Evolutionary conservation across 768 basidiomycete species (phyloP).

Genomic region (Tylopilus sp.): DNA sequence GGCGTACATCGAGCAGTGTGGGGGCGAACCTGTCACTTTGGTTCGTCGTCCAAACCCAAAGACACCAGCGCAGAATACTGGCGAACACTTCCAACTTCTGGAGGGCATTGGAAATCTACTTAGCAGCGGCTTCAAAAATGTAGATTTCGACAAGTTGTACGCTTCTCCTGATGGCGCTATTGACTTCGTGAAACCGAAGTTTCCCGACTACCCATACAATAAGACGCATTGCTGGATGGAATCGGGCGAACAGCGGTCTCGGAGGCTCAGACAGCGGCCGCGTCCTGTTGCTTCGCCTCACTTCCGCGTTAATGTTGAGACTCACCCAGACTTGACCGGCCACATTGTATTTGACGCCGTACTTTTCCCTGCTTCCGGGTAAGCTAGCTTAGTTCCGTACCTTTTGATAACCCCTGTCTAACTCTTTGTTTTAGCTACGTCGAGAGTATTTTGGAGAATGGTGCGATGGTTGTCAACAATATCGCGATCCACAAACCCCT

Average conservation of each 20-base stretch:
- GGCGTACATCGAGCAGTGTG: conserved; percentile 36
- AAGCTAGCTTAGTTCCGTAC: conserved; percentile 16
- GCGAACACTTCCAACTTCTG: conserved; percentile 32
- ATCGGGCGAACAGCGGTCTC: conserved; percentile 22
- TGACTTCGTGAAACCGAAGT: conserved; percentile 22
- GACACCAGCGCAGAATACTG: conserved; percentile 29
- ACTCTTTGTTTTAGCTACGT: conserved; percentile 15
- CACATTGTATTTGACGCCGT: conserved; percentile 44
- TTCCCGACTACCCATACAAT: conserved; percentile 32
- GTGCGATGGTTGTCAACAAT: conserved; percentile 29
- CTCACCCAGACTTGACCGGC: conserved; percentile 38
- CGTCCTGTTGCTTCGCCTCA: conserved; percentile 37
- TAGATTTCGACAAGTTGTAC: conserved; percentile 29
- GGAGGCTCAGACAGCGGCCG: conserved; percentile 24
- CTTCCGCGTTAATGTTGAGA: conserved; percentile 34
- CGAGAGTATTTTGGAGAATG: conserved; percentile 33
- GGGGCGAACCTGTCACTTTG: conserved; percentile 28
- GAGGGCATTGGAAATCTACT: conserved; percentile 33
- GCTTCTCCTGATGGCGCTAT: conserved; percentile 18
- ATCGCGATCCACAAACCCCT: conserved; percentile 30
- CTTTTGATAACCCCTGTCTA: neutral
- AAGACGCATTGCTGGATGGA: conserved; percentile 27
- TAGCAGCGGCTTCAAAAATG: conserved; percentile 27
- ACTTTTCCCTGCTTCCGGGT: conserved; percentile 47
- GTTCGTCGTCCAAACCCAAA: conserved; percentile 33